These are phyloP conservation scores for Auricularia cornea DNA, from an alignment of 768 basidiomycete species.

Conservation along the genomic window DNA sequence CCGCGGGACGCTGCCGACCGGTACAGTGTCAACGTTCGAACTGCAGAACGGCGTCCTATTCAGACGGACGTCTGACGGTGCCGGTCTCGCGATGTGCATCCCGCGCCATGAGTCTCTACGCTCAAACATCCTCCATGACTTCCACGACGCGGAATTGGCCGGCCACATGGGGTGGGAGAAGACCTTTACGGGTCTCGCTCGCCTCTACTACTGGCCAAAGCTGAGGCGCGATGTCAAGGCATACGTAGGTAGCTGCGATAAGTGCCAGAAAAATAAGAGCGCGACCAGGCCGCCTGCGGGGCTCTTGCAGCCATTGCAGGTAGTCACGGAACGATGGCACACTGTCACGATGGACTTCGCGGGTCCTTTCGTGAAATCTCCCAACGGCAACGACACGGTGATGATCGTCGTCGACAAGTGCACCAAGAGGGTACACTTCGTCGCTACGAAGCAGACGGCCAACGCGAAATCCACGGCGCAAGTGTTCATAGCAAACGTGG, in stretches of 20 bases:
- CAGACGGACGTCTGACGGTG: too few relatives aligned
- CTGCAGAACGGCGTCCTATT: too few relatives aligned
- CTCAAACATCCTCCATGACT: slow-evolving; percentile 12
- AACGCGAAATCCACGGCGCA: neutral
- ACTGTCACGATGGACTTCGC: slow-evolving; percentile 20
- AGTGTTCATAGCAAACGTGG: neutral
- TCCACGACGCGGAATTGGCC: slow-evolving; percentile 11
- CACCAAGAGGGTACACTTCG: slow-evolving; percentile 17
- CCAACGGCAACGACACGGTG: slow-evolving; percentile 1
- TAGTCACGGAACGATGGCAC: slow-evolving; percentile 14
- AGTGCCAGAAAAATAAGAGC: slow-evolving; percentile 11
- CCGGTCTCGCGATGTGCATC: too few relatives aligned
- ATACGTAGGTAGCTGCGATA: slow-evolving; percentile 23
- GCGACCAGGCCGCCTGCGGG: slow-evolving; percentile 2
- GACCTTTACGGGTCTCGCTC: slow-evolving; percentile 9
- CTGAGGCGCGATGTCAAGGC: slow-evolving; percentile 14
- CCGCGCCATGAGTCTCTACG: too few relatives aligned
- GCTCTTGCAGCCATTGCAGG: slow-evolving; percentile 1
- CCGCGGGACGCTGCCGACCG: too few relatives aligned
- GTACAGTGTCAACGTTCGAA: too few relatives aligned
- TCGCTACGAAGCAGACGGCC: slow-evolving; percentile 7
- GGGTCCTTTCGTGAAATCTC: slow-evolving; percentile 12
- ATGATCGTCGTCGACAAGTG: too few relatives aligned
- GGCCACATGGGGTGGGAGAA: slow-evolving; percentile 16
- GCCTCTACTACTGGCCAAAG: slow-evolving; percentile 19